Evolutionary conservation across 2,329 filamentous ascomycete species (phyloP), one percentile per base, ranked within the genome.

Genomic region (Verruconis gallopava): DNA sequence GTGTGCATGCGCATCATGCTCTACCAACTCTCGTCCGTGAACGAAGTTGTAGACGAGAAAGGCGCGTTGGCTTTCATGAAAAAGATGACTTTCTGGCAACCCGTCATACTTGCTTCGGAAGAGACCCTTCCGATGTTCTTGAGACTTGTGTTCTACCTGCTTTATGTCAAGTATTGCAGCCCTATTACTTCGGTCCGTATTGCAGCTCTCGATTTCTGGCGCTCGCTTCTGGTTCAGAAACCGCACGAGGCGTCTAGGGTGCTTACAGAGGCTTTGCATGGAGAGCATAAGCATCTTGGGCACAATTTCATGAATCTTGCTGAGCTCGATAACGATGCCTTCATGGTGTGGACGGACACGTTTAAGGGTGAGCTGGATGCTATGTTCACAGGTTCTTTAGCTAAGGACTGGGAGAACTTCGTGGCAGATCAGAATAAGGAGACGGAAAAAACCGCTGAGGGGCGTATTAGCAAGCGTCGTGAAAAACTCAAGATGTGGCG

Each of bases 61-160:
- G 15, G 38, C 13, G 38, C 78, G 1, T 71, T 81, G 19, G 66
- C 72, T 1, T 85, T 93, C 44, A 74, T 98, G 59, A 73, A 84
- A 46, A 89, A 86, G 55, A 75, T 98, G 52, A 77, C 85, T 0
- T 96, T 95, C 59, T 98, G 91, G 91, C 91, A 96, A 57, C 86
- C 85, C 15, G 83, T 94, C 14, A 77, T 98, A 13, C 67, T 98
- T 13, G 79, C 79, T 2, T 77, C 80, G 3, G 76, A 91, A 13
- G 81, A 83, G 3, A 69, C 74, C 4, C 85, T 94, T 35, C 76
- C 83, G n/a, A 79, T 85, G 6, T 83, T 84, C 53, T 73, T 95
- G 53, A 81, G 81, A 48, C 70, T 95, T 22, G 75, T 96, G 33
- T 95, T 86, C 69, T 96, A 94, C 53, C 77, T 95, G 46, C 75